Percentiles rank a stretch among this genome's conserved stretches.
phyloP scores from a whole-genome alignment of 257 asterid species.

The Solanum peruvianum region DNA sequence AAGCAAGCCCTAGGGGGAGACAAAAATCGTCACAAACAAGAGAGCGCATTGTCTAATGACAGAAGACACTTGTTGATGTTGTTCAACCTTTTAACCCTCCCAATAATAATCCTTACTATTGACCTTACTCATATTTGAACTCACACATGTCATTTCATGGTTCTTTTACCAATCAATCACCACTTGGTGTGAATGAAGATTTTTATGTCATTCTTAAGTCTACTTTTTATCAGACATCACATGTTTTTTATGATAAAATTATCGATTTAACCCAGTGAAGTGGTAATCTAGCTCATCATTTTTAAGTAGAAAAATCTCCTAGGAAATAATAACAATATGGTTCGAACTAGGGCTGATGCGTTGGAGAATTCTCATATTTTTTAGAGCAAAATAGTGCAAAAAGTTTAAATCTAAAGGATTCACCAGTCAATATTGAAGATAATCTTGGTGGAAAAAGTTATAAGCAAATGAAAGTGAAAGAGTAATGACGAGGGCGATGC shows the following conservation, averaged over 20 bases:
- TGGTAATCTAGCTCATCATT: neutral
- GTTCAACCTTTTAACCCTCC: neutral
- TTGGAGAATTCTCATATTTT: neutral
- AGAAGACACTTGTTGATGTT: neutral
- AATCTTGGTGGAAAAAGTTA: neutral
- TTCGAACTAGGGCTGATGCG: neutral
- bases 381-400: neutral
- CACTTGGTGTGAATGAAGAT: no score
- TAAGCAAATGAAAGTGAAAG: no score
- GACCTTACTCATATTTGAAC: neutral
- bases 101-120: neutral
- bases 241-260: no score
- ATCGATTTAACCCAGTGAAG: neutral
- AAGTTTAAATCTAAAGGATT: neutral
- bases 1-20: neutral
- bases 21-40: neutral
- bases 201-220: no score
- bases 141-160: neutral
- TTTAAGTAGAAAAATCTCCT: neutral
- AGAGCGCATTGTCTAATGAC: neutral
- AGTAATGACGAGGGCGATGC: no score
- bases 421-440: neutral
- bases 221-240: no score
- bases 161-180: no score
- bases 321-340: neutral